These are phyloP conservation scores for Torulaspora maleeae DNA, from an alignment of 805 yeast species.

Conservation along the genomic window DNA sequence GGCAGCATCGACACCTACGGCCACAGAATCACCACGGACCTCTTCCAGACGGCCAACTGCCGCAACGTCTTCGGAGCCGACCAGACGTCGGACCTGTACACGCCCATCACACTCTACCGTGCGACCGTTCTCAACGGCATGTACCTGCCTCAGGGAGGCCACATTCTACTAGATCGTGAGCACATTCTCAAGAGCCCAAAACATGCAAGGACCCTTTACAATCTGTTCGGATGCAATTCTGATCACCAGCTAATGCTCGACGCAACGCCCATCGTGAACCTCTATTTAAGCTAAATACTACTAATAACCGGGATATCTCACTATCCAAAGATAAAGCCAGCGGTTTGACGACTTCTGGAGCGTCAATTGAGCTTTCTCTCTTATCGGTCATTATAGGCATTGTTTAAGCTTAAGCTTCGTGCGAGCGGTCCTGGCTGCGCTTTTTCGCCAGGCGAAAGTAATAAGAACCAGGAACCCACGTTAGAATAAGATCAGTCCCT, in stretches of 20 bases:
- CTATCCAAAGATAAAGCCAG: too few species aligned
- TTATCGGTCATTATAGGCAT: neutral
- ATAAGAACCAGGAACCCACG: constrained; percentile 1
- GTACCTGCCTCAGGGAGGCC: constrained; percentile 9
- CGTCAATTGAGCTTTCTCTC: neutral
- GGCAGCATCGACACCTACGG: constrained; percentile 43
- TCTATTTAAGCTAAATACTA: constrained; percentile 10
- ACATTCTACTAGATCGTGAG: constrained; percentile 8
- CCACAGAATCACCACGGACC: constrained; percentile 29
- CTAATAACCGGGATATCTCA: neutral
- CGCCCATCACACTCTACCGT: constrained; percentile 17
- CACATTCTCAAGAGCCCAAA: constrained; percentile 2
- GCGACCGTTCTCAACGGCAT: constrained; percentile 25
- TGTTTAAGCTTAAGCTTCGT: neutral
- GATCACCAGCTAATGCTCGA: constrained; percentile 24
- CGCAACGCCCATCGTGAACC: constrained; percentile 28
- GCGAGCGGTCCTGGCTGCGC: constrained; percentile 4
- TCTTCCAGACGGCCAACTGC: constrained; percentile 9
- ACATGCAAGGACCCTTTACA: constrained; percentile 3
- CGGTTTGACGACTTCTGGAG: neutral
- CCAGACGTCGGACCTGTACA: constrained; percentile 10
- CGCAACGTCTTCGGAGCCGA: constrained; percentile 9
- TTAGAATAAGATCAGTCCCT: neutral
- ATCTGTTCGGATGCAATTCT: constrained; percentile 21
- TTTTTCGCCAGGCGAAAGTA: constrained; percentile 3